Base-by-base conservation (phyloP, 257 asterid species). In the Perilla frutescens region DNA sequence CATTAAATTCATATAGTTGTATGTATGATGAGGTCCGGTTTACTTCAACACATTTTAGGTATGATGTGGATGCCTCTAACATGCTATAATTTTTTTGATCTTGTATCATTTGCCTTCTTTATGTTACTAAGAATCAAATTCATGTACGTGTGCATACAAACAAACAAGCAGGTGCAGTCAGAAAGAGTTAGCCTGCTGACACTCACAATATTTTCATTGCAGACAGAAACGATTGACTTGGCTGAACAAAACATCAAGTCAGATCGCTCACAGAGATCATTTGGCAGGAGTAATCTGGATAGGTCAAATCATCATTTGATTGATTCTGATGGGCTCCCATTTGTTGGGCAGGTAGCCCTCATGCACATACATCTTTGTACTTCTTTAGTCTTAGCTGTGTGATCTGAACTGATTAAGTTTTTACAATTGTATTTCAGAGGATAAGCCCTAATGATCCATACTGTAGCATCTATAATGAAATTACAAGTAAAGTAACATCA, bases 251-350 rank as follows among this genome's bases (percentile, higher is more conserved):
- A 72, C 44, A 61, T 57, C 76, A 87, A 49, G 82, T 78, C 90
- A 31, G 88, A 77, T 72, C 81, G 89, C 15, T 8, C 79, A 37
- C 83, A 80, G 45, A 85, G 79, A 83, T 76, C 87, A 66, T 95
- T 95, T 80, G 85, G 94, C 58, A 86, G 93, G 80, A 86, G 94
- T 83, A 86, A 87, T 68, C 62, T 82, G 79, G 96, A 92, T 57
- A 87, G 77, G 72, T 66, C 90, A 45, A 77, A 76, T 80, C 91
- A 88, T 81, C 77, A 79, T 68, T 48, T 83, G 71, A 88, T 95
- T 73, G 99, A 90, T 84, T 77, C 90, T 54, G 99, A 95, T 83
- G 99, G 99, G 55, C 97, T 95, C 66, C 99, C 99, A 72, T 84
- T 85, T 77, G 94, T 92, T 71, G 99, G 99, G 73, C 98, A 92